Conservation (phyloP, 805 yeast genomes). For the Metschnikowia lachancei region DNA sequence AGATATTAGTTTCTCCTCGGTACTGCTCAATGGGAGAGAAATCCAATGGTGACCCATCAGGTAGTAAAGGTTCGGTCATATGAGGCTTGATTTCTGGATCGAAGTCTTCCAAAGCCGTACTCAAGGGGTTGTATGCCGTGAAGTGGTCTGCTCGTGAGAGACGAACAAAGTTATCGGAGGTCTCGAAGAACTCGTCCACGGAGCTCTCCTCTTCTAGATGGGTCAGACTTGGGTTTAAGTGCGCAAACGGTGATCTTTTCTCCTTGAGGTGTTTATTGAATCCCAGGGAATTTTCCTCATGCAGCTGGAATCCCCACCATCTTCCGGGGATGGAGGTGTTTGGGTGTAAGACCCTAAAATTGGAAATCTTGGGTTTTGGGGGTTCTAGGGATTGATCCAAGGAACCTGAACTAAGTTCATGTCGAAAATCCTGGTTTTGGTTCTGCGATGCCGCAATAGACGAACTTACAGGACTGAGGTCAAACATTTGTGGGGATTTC, state of each 20-base stretch:
- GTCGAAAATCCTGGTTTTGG: constrained; percentile 2
- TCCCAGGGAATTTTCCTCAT: background rate
- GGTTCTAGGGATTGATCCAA: constrained; percentile 1
- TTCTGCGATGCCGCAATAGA: background rate
- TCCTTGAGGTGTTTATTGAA: background rate
- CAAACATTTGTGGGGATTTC: constrained; percentile 7
- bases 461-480: constrained; percentile 6
- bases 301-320: constrained; percentile 6
- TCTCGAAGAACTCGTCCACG: constrained; percentile 17
- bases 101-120: constrained; percentile 13
- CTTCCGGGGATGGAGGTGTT: constrained; percentile 11
- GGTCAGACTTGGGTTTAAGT: background rate
- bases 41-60: constrained; percentile 15
- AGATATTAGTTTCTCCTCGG: constrained; percentile 11
- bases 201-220: constrained; percentile 12
- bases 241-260: background rate
- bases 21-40: constrained; percentile 12
- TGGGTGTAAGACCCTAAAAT: constrained; percentile 7
- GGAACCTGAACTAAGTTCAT: constrained; percentile 1
- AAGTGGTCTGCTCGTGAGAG: background rate
- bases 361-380: background rate
- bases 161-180: constrained; percentile 7
- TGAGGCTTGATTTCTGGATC: constrained; percentile 16
- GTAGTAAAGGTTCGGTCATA: constrained; percentile 19
- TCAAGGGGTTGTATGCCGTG: constrained; percentile 8